Base-by-base conservation (phyloP, 1,284 basidiomycete species). In the Tilletia setariae region DNA sequence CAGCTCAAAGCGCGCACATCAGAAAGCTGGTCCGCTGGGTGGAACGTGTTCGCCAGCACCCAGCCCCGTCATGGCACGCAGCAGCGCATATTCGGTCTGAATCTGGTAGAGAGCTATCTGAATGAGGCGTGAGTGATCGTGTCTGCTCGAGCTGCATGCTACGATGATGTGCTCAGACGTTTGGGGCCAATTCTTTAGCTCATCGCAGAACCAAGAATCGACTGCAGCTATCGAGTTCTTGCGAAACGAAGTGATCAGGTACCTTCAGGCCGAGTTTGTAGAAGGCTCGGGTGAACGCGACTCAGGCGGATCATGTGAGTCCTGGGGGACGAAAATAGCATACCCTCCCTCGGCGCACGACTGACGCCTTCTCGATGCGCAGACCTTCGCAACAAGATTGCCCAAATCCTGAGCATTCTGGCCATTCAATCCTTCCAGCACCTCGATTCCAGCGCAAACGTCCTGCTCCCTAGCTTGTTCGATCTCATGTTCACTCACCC, bases 341-440 rank as follows among this genome's bases (percentile, higher is more conserved):
- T 2, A 53, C 8, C 16, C 21, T 53, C 21, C 15, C 64, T 4
- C n/a, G 19, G 8, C 28, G 40, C 32, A 28, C 13, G 21, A 28
- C 25, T 65, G 23, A 47, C 46, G 30, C 2, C 42, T 8, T 42
- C 21, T n/a, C 30, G 40, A 11, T 13, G 30, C 44, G 16, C 74
- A 93, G 92, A 90, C 84, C 84, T 96, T 69, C 89, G 94, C 80
- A 99, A 99, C 87, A 98, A 98, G 84, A 92, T 98, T 83, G 93
- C 94, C 19, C 94, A 97, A 85, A 95, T 94, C n/a, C 86, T 98
- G 62, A 91, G 95, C 0, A 88, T 97, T 68, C 89, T 98, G 83
- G 95, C 98, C 85, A 87, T 98, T 64, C 90, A 90, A 85, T 90
- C 91, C 16, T 96, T 96, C 84, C 87, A 53, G 92, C 93, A 86